Evolutionary conservation across 1,139 yeast species (phyloP).

Genomic region (Pichia sp.): DNA sequence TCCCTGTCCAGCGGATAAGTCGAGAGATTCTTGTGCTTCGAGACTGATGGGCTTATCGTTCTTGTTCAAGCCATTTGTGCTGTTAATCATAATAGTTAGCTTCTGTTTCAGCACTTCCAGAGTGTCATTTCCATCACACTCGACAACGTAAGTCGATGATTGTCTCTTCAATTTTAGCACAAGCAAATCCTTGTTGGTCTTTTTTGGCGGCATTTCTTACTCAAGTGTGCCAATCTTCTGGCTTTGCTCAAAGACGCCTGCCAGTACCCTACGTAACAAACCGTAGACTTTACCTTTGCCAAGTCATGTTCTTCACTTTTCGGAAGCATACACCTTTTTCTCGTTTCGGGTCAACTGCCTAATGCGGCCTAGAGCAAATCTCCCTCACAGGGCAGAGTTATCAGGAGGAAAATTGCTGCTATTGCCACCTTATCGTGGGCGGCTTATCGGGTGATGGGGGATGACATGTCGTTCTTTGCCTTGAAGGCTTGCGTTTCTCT

Average conservation of each 20-base stretch:
- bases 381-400: neutral
- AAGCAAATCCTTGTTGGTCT: slow-evolving; percentile 15
- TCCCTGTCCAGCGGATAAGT: slow-evolving; percentile 15
- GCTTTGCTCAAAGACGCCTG: too few species aligned
- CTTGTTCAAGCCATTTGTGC: slow-evolving; percentile 44
- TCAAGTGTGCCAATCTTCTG: too few species aligned
- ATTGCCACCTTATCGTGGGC: too few species aligned
- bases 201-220: slow-evolving; percentile 26
- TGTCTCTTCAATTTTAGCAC: slow-evolving; percentile 29
- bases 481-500: neutral
- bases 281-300: neutral
- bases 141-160: slow-evolving; percentile 42
- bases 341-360: slow-evolving; percentile 3
- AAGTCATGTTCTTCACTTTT: neutral
- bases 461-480: neutral
- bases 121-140: slow-evolving; percentile 34
- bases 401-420: neutral
- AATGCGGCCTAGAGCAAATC: neutral
- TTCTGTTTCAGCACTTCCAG: slow-evolving; percentile 34
- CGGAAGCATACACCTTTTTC: neutral
- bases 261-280: too few species aligned
- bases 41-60: slow-evolving; percentile 23
- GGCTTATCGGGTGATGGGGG: neutral
- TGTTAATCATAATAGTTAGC: slow-evolving; percentile 40
- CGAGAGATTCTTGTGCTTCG: slow-evolving; percentile 8